Evolutionary conservation across 768 basidiomycete species (phyloP), one percentile per base, ranked within the genome.

Genomic region (Mycena polygramma): DNA sequence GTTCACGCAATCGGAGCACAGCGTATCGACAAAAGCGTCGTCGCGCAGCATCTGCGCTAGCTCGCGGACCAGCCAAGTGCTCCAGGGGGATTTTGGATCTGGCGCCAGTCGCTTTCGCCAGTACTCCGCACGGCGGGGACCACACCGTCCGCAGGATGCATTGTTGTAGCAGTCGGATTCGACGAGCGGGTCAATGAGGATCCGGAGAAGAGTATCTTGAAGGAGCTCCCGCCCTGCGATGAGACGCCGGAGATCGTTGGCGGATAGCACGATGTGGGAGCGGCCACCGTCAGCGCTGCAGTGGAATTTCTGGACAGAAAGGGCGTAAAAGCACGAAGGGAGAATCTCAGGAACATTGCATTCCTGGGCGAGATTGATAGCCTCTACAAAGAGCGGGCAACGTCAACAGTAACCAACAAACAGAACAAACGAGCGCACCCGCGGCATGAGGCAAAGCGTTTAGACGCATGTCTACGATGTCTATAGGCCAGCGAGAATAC

Each of bases 291-390:
- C 81, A 8, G 77, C 69, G 35, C 68, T 68, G 43, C 52, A 63
- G 41, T 65, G 68, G 74, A 79, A 81, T 20, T 76, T 75, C 52
- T 81, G 75, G 19, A 81, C 69, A 8, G 80, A 79, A 26, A 84
- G 78, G 6, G 80, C 81, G 70, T 83, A 84, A 67, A 84, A 83
- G 20, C 80, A 80, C n/a, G 82, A 77, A 8, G 83, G 82, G 24
- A 83, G 77, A 57, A 83, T 81, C 22, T 81, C 78, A 2, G 79
- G 79, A 39, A 83, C 67, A 48, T 79, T 74, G 55, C 78, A 77
- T 63, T 83, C 79, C 36, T 79, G 77, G 9, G 80, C 79, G 30
- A 84, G 80, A 22, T 63, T 57, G 52, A 83, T 81, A 7, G 79
- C 81, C 66, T 82, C 81, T 81, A 69, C 17, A 55, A n/a, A 19